These are phyloP conservation scores for Botrytis porri DNA, from an alignment of 2,329 filamentous ascomycete species.

Conservation along the genomic window DNA sequence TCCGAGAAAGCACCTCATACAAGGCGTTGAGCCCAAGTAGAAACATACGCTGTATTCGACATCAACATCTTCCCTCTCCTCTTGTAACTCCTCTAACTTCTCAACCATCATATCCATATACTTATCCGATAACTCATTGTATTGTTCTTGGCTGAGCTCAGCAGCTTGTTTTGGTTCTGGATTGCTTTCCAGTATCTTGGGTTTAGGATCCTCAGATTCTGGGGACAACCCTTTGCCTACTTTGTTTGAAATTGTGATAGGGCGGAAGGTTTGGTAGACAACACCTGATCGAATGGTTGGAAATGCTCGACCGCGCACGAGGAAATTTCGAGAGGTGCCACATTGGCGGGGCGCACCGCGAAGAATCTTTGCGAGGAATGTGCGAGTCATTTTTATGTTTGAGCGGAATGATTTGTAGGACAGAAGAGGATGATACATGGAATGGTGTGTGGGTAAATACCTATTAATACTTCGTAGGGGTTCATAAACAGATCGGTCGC, in stretches of 20 bases:
- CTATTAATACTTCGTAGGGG: background rate
- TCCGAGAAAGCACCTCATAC: background rate
- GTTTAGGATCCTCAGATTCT: constrained; percentile 52
- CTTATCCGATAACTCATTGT: constrained; percentile 72
- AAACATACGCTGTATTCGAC: constrained; percentile 79
- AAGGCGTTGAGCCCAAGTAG: constrained; percentile 1
- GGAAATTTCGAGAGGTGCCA: background rate
- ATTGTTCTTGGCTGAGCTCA: constrained; percentile 66
- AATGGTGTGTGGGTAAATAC: background rate
- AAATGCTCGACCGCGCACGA: background rate
- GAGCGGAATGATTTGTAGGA: background rate
- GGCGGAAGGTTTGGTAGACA: constrained; percentile 20
- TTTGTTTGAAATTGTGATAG: constrained; percentile 40
- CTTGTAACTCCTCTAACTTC: constrained; percentile 70
- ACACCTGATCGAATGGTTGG: background rate
- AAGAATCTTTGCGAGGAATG: constrained; percentile 8
- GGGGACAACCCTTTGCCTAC: constrained; percentile 54
- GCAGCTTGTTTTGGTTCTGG: constrained; percentile 52
- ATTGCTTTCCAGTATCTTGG: constrained; percentile 44
- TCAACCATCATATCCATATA: constrained; percentile 61
- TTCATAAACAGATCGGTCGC: background rate
- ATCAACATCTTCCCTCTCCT: constrained; percentile 72
- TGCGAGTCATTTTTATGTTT: constrained; percentile 13
- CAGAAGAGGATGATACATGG: background rate
- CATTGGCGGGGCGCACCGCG: constrained; percentile 6